Evolutionary conservation across 2,329 filamentous ascomycete species (phyloP).

Genomic region (Aspergillus tubingensis): DNA sequence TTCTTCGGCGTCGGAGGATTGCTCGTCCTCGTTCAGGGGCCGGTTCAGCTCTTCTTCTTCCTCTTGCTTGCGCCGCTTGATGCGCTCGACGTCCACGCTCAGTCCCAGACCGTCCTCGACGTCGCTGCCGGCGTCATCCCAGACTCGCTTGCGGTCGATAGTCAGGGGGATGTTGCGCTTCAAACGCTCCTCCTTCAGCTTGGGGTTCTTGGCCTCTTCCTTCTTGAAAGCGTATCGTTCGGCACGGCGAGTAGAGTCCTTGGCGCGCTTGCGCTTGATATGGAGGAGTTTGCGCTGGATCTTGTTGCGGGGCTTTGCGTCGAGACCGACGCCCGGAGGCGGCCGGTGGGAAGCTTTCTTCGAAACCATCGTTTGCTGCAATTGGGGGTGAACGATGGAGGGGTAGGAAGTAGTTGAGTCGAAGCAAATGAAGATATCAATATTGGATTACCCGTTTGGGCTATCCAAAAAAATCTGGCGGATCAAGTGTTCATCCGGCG

Average conservation of each 20-base stretch:
- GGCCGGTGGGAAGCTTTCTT: conserved; percentile 47
- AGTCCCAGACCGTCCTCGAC: conserved; percentile 49
- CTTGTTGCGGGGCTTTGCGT: conserved; percentile 71
- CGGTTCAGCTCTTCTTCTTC: conserved; percentile 46
- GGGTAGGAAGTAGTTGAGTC: conserved; percentile 31
- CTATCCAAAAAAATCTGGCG: conserved; percentile 11
- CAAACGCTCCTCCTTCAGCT: conserved; percentile 70
- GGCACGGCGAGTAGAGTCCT: conserved; percentile 73
- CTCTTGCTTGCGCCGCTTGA: conserved; percentile 51
- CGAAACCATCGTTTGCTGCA: conserved; percentile 48
- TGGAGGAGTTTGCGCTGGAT: conserved; percentile 75
- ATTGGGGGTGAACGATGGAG: not conserved
- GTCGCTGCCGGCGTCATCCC: conserved; percentile 71
- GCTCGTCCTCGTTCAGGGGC: conserved; percentile 37
- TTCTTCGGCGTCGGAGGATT: not conserved
- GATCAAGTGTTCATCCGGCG: conserved; percentile 18
- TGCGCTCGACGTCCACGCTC: conserved; percentile 51
- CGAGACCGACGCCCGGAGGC: conserved; percentile 49
- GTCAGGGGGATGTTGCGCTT: conserved; percentile 77
- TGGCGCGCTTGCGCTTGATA: conserved; percentile 75
- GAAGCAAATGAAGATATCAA: conserved; percentile 28
- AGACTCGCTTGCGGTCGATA: conserved; percentile 83
- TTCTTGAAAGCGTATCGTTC: conserved; percentile 76
- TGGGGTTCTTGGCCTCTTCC: conserved; percentile 81
- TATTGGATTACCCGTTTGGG: not conserved